These are phyloP conservation scores for Penicillium chermesinum DNA, from an alignment of 495 filamentous ascomycete genomes.

Conservation along the genomic window DNA sequence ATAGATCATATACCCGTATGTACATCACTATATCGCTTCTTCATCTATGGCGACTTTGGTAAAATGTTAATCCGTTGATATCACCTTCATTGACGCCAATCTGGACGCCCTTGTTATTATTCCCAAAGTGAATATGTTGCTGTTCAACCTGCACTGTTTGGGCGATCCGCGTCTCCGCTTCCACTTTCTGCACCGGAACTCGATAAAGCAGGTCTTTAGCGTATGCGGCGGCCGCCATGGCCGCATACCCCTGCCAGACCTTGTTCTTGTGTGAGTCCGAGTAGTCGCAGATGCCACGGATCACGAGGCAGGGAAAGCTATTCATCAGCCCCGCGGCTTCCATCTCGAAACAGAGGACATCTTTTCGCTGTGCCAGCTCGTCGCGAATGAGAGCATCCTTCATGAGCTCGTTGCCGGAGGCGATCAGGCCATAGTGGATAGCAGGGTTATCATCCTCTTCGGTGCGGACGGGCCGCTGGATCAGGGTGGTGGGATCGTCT, in stretches of 20 bases:
- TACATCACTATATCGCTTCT: neutral
- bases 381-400: conserved; percentile 25
- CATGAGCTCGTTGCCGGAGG: conserved; percentile 24
- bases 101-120: neutral
- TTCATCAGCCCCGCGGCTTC: conserved; percentile 40
- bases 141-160: neutral
- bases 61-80: neutral
- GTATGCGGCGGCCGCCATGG: conserved; percentile 1
- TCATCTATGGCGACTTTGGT: neutral
- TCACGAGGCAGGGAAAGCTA: conserved; percentile 30
- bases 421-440: conserved; percentile 27
- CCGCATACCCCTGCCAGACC: neutral
- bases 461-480: conserved; percentile 19
- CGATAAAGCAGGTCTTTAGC: neutral
- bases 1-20: too few relatives aligned
- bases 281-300: conserved; percentile 19
- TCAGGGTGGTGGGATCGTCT: conserved; percentile 16
- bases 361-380: conserved; percentile 23
- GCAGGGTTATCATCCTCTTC: conserved; percentile 21
- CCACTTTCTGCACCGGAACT: neutral
- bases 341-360: conserved; percentile 37
- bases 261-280: conserved; percentile 2
- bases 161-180: neutral
- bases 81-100: neutral
- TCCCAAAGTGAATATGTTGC: neutral